Evolutionary conservation across 2,329 filamentous ascomycete species (phyloP).

Genomic region (Pseudogymnoascus sp.): DNA sequence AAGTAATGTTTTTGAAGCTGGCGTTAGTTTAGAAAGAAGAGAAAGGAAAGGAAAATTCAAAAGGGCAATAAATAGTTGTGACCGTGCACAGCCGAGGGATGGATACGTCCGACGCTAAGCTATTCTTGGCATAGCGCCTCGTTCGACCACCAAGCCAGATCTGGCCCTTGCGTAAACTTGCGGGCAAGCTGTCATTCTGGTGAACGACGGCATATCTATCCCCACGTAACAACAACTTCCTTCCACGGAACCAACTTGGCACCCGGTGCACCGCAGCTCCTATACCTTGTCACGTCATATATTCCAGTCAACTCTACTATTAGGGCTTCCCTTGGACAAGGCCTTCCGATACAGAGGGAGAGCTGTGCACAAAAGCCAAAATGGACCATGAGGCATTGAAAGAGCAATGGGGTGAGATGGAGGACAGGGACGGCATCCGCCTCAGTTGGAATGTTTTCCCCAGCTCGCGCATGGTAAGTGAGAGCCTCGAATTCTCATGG

Average conservation of each 20-base stretch:
- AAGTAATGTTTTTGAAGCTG: slow-evolving; percentile 46
- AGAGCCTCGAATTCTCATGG: slow-evolving; percentile 10
- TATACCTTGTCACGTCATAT: slow-evolving; percentile 7
- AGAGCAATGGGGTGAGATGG: slow-evolving; percentile 92
- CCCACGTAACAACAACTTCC: slow-evolving; percentile 6
- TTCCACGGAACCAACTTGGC: slow-evolving; percentile 6
- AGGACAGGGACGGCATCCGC: slow-evolving; percentile 91
- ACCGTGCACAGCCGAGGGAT: slow-evolving; percentile 20
- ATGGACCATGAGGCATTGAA: slow-evolving; percentile 95
- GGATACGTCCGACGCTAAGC: slow-evolving; percentile 28
- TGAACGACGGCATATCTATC: slow-evolving; percentile 9
- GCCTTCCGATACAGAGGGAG: slow-evolving; percentile 6
- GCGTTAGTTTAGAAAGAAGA: slow-evolving; percentile 43
- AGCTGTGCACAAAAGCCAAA: slow-evolving; percentile 11
- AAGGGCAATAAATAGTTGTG: slow-evolving; percentile 26
- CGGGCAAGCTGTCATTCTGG: slow-evolving; percentile 11
- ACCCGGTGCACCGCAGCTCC: slow-evolving; percentile 1
- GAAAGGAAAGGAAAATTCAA: slow-evolving; percentile 29
- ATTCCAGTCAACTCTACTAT: neutral
- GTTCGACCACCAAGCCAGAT: slow-evolving; percentile 7
- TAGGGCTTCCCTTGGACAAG: slow-evolving; percentile 6
- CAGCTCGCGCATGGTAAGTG: slow-evolving; percentile 84
- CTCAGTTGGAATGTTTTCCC: slow-evolving; percentile 99
- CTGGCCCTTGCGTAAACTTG: slow-evolving; percentile 10
- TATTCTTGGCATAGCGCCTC: neutral